Evolutionary conservation across 129 eudicot genomes (phyloP), one percentile per base, ranked within the genome.

Genomic region (Helichrysum umbraculigerum): DNA sequence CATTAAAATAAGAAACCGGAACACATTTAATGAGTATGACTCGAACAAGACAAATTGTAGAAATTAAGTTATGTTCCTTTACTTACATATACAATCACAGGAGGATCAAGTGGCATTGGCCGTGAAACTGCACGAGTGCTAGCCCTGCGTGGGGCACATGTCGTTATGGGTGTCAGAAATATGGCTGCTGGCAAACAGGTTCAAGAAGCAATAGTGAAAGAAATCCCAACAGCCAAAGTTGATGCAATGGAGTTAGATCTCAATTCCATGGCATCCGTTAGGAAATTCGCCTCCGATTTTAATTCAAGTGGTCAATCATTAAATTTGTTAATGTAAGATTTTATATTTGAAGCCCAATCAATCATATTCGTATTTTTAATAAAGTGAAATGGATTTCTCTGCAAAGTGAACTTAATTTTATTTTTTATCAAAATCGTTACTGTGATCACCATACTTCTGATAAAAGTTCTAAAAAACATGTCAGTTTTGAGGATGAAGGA

Each of bases 61-160:
- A 47, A 62, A 29, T 28, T 44, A 56, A 22, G 4, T 39, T 9
- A 2, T 67, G 6, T n/a, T 32, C 19, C 69, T 67, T 67, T 81
- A 44, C 62, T 70, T n/a, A 35, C 59, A 67, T 35, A 17, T 70
- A 75, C 42, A 39, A 67, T 76, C 41, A 61, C 96, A 92, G 98
- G 98, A 81, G 96, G 92, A 73, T 87, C 97, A 73, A 91, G 97
- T 87, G 97, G 97, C 3, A 87, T 91, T 59, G 97, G 97, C 15
- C 68, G 84, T 71, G 97, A 91, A 82, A 91, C 97, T 0, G 82
- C 96, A 2, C 97, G 97, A n/a, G 92, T 91, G 4, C 86, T 91
- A 29, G 95, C 97, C 0, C 80, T 88, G 34, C 87, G 96, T 5
- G 97, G 96, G 39, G 97, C 81, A 1, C 86, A 87, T 71, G 97